Evolutionary conservation across 2,329 filamentous ascomycete species (phyloP).

Genomic region (Sphaceloma murrayae): DNA sequence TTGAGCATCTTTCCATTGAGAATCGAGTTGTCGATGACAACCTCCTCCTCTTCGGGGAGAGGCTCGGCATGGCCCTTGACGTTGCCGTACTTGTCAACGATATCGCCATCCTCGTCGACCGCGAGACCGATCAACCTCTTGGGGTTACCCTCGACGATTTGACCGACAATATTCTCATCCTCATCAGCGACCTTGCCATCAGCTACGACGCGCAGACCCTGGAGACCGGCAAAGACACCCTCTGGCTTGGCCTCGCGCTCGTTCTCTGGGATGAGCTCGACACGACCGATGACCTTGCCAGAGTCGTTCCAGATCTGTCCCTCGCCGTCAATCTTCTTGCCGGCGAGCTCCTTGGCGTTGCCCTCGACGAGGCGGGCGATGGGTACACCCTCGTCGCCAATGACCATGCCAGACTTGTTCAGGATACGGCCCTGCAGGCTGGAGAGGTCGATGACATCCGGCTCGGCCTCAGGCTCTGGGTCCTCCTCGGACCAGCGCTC

Average conservation of each 20-base stretch:
- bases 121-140: constrained; percentile 50
- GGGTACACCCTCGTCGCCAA: constrained; percentile 42
- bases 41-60: constrained; percentile 38
- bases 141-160: constrained; percentile 48
- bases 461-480: constrained; percentile 44
- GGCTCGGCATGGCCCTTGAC: constrained; percentile 52
- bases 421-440: constrained; percentile 38
- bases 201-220: constrained; percentile 40
- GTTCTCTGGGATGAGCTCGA: constrained; percentile 57
- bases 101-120: constrained; percentile 54
- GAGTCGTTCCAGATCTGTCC: constrained; percentile 63
- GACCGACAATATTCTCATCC: constrained; percentile 43
- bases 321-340: constrained; percentile 61
- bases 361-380: constrained; percentile 59
- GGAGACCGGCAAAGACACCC: constrained; percentile 42
- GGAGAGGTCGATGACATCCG: constrained; percentile 36
- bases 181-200: constrained; percentile 42
- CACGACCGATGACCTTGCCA: constrained; percentile 59
- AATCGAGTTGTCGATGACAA: constrained; percentile 41
- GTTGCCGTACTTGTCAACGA: constrained; percentile 53
- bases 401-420: constrained; percentile 44
- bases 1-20: constrained; percentile 47
- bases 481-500: constrained; percentile 57
- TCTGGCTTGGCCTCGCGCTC: constrained; percentile 47
- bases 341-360: constrained; percentile 52